Conservation (phyloP, 73 alveolate species). For the Tetrahymena elliotti region DNA sequence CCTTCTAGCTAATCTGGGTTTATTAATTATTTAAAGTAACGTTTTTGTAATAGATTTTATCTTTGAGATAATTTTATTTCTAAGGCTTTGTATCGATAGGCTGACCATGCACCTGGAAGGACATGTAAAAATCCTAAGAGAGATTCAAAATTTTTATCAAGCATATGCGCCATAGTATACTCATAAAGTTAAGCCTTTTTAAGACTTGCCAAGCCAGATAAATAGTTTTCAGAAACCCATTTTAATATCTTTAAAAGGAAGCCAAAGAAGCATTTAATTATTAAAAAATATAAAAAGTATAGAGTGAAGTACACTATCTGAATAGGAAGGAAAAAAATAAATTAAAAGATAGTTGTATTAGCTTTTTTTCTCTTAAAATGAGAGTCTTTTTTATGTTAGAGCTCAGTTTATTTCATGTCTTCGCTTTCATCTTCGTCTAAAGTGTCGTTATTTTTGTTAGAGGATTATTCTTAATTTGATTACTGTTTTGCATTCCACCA, state of each 20-base stretch:
- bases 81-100: slow-evolving; percentile 45
- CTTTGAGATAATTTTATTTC: neutral
- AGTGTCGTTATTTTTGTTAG: neutral
- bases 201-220: neutral
- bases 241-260: slow-evolving; percentile 6
- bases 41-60: neutral
- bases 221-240: neutral
- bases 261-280: neutral
- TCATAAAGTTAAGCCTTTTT: slow-evolving; percentile 18
- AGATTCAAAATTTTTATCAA: slow-evolving; percentile 47
- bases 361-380: neutral
- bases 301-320: neutral
- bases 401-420: neutral
- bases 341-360: neutral
- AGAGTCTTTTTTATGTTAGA: neutral
- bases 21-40: slow-evolving; percentile 27
- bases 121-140: slow-evolving; percentile 50
- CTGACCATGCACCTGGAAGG: slow-evolving; percentile 53
- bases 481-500: neutral
- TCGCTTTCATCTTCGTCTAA: neutral
- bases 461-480: neutral
- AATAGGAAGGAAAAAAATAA: neutral
- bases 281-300: neutral
- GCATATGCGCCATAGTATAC: slow-evolving; percentile 42
- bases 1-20: slow-evolving; percentile 9